Base-by-base conservation (phyloP, 2,329 filamentous ascomycete species). In the Curvularia hawaiiensis region DNA sequence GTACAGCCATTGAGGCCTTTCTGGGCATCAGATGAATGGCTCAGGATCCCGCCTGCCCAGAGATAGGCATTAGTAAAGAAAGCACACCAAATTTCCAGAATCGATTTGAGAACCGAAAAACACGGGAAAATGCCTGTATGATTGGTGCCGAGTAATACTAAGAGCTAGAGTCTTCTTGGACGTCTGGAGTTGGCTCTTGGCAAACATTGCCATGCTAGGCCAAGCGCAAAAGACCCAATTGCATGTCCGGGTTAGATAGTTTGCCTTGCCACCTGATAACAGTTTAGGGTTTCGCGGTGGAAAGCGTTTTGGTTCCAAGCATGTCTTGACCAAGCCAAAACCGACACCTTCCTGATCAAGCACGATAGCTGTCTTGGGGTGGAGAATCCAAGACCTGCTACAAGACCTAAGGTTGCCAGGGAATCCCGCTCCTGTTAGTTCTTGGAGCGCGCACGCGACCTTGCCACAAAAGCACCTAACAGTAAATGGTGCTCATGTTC, bases 121-220 rank as follows among this genome's bases (percentile, higher is more conserved):
- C 14, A 39, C 28, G 40, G 30, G 52, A 43, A 51, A 44, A 45
- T 52, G 59, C 24, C 50, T 40, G 28, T 24, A 18, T 24, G 30
- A 44, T 66, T 67, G 65, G 65, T 59, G 61, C 65, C 61, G 58
- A 67, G 63, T 43, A 44, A 50, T 56, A 56, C 44, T 56, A 58
- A 40, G 41, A 48, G 20, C 40, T 52, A 47, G 41, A 38, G 38
- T 30, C 18, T 41, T 51, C 44, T 57, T 47, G 49, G 40, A 26
- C 35, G 18, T 35, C 51, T 28, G 40, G 31, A 28, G 39, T 43
- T 31, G 48, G 31, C 31, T 41, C 43, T 57, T 52, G 51, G 58
- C 60, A 52, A 51, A 48, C 28, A 43, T 33, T 35, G 47, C 45
- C 39, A 22, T 55, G 54, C 28, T 35, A 44, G 50, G 59, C 56